Conservation (phyloP, 2,329 filamentous ascomycete genomes). For the Pyrenochaeta sp. region DNA sequence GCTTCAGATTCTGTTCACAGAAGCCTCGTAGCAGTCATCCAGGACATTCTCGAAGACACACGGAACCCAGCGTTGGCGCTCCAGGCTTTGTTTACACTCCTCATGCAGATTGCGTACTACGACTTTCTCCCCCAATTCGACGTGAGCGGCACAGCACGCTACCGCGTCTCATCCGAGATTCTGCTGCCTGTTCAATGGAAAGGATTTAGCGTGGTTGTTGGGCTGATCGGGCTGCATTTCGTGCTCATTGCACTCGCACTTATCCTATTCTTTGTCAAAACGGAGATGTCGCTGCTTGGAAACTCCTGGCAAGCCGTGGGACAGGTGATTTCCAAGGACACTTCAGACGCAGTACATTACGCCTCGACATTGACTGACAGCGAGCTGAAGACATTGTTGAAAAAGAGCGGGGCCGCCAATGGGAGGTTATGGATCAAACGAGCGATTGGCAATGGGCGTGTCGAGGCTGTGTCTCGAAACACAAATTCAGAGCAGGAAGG, state of each 20-base stretch:
- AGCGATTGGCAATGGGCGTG: background rate
- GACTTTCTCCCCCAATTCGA: conserved; percentile 5
- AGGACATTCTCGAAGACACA: conserved; percentile 4
- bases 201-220: background rate
- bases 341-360: conserved; percentile 1
- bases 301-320: conserved; percentile 9
- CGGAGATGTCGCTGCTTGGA: conserved; percentile 3
- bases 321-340: conserved; percentile 3
- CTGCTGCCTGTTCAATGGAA: background rate
- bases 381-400: background rate
- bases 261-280: background rate
- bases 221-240: conserved; percentile 1
- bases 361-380: background rate
- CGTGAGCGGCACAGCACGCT: background rate
- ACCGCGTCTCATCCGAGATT: background rate
- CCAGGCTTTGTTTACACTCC: conserved; percentile 3
- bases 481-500: too few species aligned
- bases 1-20: too few species aligned
- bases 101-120: conserved; percentile 11
- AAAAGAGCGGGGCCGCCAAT: background rate
- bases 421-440: background rate
- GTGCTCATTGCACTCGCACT: background rate
- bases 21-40: conserved; percentile 5
- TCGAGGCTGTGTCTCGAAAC: background rate
- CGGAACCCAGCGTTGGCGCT: conserved; percentile 4